Percentiles rank a stretch among this genome's conserved stretches.
These are phyloP conservation scores for Calophaca sinica DNA, from an alignment of 306 rosid species.

Conservation along the genomic window DNA sequence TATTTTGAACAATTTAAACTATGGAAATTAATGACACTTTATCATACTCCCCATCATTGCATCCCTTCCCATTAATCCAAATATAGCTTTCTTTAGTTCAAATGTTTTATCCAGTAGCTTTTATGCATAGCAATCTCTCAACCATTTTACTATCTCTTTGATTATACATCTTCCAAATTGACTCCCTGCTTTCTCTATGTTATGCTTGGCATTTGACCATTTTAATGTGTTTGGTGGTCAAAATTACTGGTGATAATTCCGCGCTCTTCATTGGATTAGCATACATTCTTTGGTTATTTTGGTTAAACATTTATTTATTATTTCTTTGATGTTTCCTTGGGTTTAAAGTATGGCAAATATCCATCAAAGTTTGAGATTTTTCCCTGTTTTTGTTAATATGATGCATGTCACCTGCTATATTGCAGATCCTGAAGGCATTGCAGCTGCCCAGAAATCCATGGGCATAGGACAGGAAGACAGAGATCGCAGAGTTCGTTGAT, in stretches of 20 bases:
- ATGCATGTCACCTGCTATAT: slow-evolving; percentile 22
- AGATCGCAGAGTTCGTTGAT: slow-evolving; percentile 73
- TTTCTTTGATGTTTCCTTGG: slow-evolving; percentile 18
- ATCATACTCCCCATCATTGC: not conserved
- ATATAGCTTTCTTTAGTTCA: too few species aligned
- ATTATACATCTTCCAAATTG: slow-evolving; percentile 21
- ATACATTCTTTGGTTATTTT: slow-evolving; percentile 17
- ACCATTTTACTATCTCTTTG: not conserved
- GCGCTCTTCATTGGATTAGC: not conserved
- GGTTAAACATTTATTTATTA: slow-evolving; percentile 2
- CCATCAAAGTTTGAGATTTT: slow-evolving; percentile 15
- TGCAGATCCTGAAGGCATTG: slow-evolving; percentile 97
- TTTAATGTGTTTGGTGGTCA: not conserved
- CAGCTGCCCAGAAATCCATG: slow-evolving; percentile 87
- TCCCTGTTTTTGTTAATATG: slow-evolving; percentile 14
- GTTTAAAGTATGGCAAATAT: not conserved
- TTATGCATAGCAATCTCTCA: slow-evolving; percentile 1
- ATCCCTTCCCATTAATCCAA: too few species aligned
- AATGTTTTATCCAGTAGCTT: not conserved
- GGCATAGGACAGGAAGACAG: slow-evolving; percentile 90
- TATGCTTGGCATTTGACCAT: slow-evolving; percentile 18
- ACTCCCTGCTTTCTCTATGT: not conserved
- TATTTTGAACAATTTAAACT: not conserved
- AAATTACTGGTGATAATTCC: not conserved
- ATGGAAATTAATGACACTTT: not conserved